Conservation (phyloP, 352 stramenopile species). For the Blastocystis sp. region DNA sequence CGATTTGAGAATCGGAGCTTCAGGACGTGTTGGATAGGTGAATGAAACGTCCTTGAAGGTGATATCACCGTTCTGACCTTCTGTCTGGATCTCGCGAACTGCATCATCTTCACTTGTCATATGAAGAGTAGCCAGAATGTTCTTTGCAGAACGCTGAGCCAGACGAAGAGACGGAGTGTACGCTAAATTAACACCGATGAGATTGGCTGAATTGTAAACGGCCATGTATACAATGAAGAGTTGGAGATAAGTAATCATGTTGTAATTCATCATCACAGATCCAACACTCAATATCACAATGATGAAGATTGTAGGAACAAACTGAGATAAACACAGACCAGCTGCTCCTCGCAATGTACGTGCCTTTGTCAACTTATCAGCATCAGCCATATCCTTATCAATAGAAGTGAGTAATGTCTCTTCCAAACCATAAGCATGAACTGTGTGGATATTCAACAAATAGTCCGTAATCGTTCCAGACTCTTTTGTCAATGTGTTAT, state of each 20-base stretch:
- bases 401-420: not conserved
- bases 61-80: constrained; percentile 65
- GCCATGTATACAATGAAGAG: constrained; percentile 24
- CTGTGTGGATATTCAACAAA: constrained; percentile 47
- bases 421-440: constrained; percentile 11
- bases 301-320: not conserved
- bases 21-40: constrained; percentile 77
- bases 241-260: not conserved
- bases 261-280: not conserved
- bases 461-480: constrained; percentile 34
- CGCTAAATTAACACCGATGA: not conserved
- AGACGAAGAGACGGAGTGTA: not conserved
- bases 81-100: not conserved
- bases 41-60: constrained; percentile 81
- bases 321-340: not conserved
- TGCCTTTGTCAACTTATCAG: not conserved
- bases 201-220: not conserved
- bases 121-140: not conserved
- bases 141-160: not conserved
- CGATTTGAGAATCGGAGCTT: constrained; percentile 72
- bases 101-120: not conserved
- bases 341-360: not conserved
- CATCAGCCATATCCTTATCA: not conserved
- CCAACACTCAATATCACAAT: not conserved
- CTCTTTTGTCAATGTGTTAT: not conserved